Evolutionary conservation across 1,284 basidiomycete genomes (phyloP).

Genomic region (Inonotus hispidus): DNA sequence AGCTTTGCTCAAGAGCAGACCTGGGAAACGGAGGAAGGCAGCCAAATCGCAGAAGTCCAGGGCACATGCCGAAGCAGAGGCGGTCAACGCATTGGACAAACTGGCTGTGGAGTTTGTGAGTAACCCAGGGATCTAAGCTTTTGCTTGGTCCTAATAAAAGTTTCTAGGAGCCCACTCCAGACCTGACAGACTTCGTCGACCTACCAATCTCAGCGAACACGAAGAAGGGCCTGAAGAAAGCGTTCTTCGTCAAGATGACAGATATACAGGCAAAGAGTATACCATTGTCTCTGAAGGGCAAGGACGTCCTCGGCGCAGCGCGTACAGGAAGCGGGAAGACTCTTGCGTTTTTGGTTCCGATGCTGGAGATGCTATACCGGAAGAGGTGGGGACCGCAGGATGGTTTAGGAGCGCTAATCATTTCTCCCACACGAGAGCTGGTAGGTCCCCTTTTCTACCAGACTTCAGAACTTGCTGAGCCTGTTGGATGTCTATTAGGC

Average conservation of each 20-base stretch:
- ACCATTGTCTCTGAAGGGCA: constrained; percentile 58
- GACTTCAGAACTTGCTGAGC: neutral
- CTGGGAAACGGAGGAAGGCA: neutral
- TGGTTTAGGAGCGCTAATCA: constrained; percentile 87
- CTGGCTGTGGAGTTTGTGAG: constrained; percentile 55
- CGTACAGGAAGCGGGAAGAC: constrained; percentile 83
- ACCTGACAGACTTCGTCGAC: constrained; percentile 52
- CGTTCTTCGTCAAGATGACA: constrained; percentile 83
- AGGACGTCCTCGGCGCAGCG: constrained; percentile 74
- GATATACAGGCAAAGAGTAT: constrained; percentile 70
- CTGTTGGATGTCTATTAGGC: constrained; percentile 44
- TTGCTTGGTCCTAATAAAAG: constrained; percentile 22
- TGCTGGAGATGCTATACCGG: constrained; percentile 71
- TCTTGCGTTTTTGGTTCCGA: constrained; percentile 74
- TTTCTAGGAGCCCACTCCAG: constrained; percentile 42
- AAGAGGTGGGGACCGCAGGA: constrained; percentile 78
- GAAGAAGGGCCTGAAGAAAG: constrained; percentile 77
- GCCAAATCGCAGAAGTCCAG: constrained; percentile 7
- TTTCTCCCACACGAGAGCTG: constrained; percentile 93
- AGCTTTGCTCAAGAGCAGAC: neutral
- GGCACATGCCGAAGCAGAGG: constrained; percentile 40
- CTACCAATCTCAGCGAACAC: constrained; percentile 67
- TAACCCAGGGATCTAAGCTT: constrained; percentile 18
- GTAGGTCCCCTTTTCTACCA: constrained; percentile 33
- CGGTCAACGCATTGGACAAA: constrained; percentile 48